Evolutionary conservation across 345 rosid species (phyloP).

Genomic region (Camelina laxa): DNA sequence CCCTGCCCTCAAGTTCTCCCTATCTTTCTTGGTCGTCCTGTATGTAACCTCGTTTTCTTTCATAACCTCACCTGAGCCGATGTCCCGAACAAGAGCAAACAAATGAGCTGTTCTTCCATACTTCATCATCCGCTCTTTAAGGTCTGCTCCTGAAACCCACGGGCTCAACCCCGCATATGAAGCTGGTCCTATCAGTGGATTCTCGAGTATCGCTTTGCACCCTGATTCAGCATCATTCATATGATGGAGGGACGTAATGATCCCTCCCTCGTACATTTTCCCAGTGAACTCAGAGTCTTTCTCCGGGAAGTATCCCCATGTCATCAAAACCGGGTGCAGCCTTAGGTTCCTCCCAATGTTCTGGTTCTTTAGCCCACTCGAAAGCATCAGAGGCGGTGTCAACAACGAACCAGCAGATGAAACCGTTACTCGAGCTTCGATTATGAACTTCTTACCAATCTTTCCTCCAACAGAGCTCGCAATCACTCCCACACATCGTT

Average conservation of each 20-base stretch:
- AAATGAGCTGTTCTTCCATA: constrained; percentile 63
- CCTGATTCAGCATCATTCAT: constrained; percentile 34
- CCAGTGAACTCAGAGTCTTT: constrained; percentile 44
- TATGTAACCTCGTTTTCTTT: constrained; percentile 55
- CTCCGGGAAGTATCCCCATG: constrained; percentile 79
- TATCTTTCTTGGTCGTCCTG: constrained; percentile 44
- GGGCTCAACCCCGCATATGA: constrained; percentile 52
- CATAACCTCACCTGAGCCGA: constrained; percentile 54
- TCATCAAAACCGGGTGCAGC: constrained; percentile 63
- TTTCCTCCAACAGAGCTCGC: constrained; percentile 49
- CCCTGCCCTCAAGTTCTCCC: constrained; percentile 52
- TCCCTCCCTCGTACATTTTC: constrained; percentile 65
- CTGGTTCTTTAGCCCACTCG: constrained; percentile 61
- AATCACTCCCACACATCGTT: constrained; percentile 62
- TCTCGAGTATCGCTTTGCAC: constrained; percentile 60
- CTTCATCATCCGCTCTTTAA: constrained; percentile 55
- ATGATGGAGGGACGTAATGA: constrained; percentile 56
- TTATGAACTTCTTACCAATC: constrained; percentile 51
- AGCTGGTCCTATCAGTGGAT: constrained; percentile 59
- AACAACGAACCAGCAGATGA: constrained; percentile 69
- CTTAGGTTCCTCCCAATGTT: constrained; percentile 67
- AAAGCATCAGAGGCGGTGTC: constrained; percentile 68
- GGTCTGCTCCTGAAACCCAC: constrained; percentile 66
- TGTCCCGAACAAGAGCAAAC: constrained; percentile 53
- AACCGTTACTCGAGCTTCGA: constrained; percentile 65